Evolutionary conservation across 805 yeast genomes (phyloP).

Genomic region (Dipodascus geniculatus): DNA sequence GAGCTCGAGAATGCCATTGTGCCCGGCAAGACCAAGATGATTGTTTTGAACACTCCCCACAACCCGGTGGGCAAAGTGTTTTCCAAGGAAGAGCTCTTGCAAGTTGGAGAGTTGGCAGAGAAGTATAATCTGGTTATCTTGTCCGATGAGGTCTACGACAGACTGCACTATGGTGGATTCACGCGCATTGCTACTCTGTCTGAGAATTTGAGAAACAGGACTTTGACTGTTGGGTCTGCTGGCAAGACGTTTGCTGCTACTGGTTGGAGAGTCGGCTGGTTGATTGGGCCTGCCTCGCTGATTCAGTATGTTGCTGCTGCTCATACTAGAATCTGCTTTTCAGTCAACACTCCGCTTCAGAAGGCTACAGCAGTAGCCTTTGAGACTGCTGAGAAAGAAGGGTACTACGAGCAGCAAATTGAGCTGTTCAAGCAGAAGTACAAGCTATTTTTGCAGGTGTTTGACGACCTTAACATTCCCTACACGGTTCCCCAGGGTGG

Average conservation of each 20-base stretch:
- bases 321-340: conserved; percentile 88
- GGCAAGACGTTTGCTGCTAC: conserved; percentile 98
- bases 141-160: conserved; percentile 93
- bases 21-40: conserved; percentile 65
- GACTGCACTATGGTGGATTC: conserved; percentile 65
- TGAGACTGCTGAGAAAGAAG: conserved; percentile 42
- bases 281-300: conserved; percentile 75
- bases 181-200: conserved; percentile 75
- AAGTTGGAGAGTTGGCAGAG: conserved; percentile 74
- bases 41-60: conserved; percentile 88
- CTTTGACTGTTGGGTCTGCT: conserved; percentile 90
- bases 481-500: conserved; percentile 92
- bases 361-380: conserved; percentile 82
- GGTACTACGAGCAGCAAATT: conserved; percentile 63
- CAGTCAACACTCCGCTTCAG: conserved; percentile 85
- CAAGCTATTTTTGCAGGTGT: conserved; percentile 57
- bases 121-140: conserved; percentile 72
- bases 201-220: conserved; percentile 67
- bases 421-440: conserved; percentile 60
- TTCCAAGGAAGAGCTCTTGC: conserved; percentile 57
- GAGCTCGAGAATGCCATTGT: conserved; percentile 58
- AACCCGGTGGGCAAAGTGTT: conserved; percentile 93
- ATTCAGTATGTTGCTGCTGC: conserved; percentile 76
- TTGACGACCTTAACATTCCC: conserved; percentile 80
- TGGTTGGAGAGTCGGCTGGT: conserved; percentile 98